Conservation (phyloP, 225 moss, liverwort and hornwort species). For the Physcomitrium patens region DNA sequence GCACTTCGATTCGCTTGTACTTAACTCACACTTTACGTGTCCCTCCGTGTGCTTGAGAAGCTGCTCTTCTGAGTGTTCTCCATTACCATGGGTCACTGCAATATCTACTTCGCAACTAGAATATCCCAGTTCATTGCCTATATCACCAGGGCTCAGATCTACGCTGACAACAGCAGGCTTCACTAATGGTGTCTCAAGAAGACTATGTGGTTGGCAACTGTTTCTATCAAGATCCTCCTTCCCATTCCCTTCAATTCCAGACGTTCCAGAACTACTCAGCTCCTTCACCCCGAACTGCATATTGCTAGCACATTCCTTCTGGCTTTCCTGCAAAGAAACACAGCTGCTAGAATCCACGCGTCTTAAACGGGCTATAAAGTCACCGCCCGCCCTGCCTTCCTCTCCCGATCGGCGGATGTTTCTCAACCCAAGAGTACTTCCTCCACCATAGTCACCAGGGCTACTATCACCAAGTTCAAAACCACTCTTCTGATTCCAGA, state of each 20-base stretch:
- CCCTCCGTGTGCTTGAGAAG: slow-evolving; percentile 25
- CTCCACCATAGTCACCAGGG: slow-evolving; percentile 8
- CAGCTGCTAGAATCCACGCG: slow-evolving; percentile 22
- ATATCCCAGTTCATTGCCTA: slow-evolving; percentile 9
- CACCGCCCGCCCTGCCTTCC: slow-evolving; percentile 23
- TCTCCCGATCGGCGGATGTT: slow-evolving; percentile 4
- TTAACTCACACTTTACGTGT: slow-evolving; percentile 29
- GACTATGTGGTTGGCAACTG: slow-evolving; percentile 21
- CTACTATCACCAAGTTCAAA: slow-evolving; percentile 52
- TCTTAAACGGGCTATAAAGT: slow-evolving; percentile 49
- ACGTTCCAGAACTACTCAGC: slow-evolving; percentile 29
- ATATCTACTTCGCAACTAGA: slow-evolving; percentile 22
- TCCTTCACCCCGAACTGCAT: slow-evolving; percentile 20
- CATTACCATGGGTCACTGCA: slow-evolving; percentile 31
- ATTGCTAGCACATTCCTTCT: slow-evolving; percentile 24
- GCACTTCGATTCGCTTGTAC: slow-evolving; percentile 25
- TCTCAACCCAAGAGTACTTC: slow-evolving; percentile 6
- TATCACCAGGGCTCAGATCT: slow-evolving; percentile 38
- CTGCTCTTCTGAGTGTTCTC: slow-evolving; percentile 15
- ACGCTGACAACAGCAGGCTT: slow-evolving; percentile 14
- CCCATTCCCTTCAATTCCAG: slow-evolving; percentile 22
- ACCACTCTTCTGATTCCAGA: slow-evolving; percentile 79
- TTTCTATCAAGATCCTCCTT: slow-evolving; percentile 23
- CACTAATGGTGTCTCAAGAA: slow-evolving; percentile 21
- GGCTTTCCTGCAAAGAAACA: slow-evolving; percentile 7